Evolutionary conservation across 345 rosid species (phyloP).

Genomic region (Pistacia atlantica): DNA sequence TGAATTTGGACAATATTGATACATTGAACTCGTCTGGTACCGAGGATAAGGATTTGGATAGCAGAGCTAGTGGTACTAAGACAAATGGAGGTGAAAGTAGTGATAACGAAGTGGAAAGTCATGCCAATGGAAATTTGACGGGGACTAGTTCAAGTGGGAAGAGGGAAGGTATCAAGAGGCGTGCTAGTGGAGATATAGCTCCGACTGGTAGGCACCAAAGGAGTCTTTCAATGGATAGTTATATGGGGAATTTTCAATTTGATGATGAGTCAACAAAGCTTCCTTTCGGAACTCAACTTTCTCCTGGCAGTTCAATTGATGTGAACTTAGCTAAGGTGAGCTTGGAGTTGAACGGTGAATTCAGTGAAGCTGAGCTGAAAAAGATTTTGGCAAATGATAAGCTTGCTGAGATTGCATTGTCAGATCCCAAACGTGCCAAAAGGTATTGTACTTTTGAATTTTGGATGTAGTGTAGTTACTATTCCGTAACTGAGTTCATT

Average conservation of each 20-base stretch:
- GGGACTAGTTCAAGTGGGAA: conserved; percentile 36
- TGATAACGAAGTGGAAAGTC: conserved; percentile 75
- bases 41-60: conserved; percentile 61
- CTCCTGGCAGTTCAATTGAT: conserved; percentile 49
- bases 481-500: background rate
- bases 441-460: conserved; percentile 30
- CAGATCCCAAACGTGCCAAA: conserved; percentile 60
- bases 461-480: background rate
- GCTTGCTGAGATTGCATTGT: conserved; percentile 72
- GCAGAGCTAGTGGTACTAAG: conserved; percentile 68
- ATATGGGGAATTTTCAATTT: conserved; percentile 53
- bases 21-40: conserved; percentile 65
- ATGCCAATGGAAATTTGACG: conserved; percentile 39
- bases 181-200: conserved; percentile 61
- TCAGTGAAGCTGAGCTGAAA: conserved; percentile 61
- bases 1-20: conserved; percentile 70
- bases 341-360: conserved; percentile 58
- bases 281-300: conserved; percentile 28
- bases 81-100: conserved; percentile 61
- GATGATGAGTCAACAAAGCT: conserved; percentile 44
- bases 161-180: conserved; percentile 58
- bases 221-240: conserved; percentile 83
- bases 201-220: conserved; percentile 52
- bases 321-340: conserved; percentile 41
- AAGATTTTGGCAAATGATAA: conserved; percentile 78